Percentiles rank a stretch among this genome's conserved stretches.
Conservation (phyloP, 345 rosid genomes). For the Lagerstroemia speciosa region DNA sequence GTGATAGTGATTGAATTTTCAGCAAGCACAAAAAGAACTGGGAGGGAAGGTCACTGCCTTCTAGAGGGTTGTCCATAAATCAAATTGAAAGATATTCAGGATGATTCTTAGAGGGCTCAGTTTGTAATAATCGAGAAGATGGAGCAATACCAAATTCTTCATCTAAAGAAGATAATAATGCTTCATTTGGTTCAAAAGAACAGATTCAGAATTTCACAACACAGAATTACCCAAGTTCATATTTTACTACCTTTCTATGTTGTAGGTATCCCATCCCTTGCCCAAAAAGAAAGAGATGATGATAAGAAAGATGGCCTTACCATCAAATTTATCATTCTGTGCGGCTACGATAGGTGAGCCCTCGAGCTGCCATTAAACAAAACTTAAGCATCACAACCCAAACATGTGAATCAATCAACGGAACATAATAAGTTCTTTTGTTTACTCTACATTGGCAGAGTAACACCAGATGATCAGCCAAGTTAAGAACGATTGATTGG, state of each 20-base stretch:
- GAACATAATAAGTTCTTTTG: background rate
- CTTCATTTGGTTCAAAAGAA: background rate
- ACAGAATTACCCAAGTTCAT: background rate
- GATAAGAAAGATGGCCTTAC: constrained; percentile 25
- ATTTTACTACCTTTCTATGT: background rate
- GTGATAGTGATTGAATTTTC: background rate
- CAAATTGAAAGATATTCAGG: background rate
- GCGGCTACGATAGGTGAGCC: constrained; percentile 85
- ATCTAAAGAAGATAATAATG: background rate
- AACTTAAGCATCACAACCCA: background rate
- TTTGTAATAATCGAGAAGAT: background rate
- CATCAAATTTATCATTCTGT: constrained; percentile 90
- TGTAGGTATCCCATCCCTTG: background rate
- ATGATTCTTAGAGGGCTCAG: background rate
- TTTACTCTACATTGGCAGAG: background rate
- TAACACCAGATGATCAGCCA: background rate
- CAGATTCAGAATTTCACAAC: background rate
- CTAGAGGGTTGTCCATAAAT: background rate
- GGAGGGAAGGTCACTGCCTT: background rate
- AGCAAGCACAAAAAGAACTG: background rate
- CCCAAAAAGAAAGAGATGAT: background rate
- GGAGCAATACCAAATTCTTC: background rate
- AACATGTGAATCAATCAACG: background rate
- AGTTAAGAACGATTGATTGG: background rate
- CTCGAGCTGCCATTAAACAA: constrained; percentile 58